These are phyloP conservation scores for Otatea glauca DNA, from an alignment of 176 grass and related monocot species.

Conservation along the genomic window DNA sequence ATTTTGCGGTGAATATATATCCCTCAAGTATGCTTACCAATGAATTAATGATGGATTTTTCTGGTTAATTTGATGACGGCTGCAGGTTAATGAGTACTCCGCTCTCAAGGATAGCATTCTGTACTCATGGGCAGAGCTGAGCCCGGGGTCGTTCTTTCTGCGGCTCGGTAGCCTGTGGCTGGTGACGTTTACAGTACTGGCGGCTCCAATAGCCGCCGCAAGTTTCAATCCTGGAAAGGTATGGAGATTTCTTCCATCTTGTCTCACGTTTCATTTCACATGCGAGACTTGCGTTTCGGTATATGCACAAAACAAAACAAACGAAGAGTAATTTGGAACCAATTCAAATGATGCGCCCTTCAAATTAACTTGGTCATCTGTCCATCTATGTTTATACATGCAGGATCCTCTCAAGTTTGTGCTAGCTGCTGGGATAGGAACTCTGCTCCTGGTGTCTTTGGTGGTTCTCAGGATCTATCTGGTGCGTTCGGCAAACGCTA, in stretches of 20 bases:
- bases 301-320: no score
- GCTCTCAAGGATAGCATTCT: conserved; percentile 75
- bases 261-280: not conserved
- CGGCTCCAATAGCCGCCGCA: conserved; percentile 81
- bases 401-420: conserved; percentile 90
- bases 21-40: no score
- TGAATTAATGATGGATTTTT: conserved; percentile 3
- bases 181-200: conserved; percentile 74
- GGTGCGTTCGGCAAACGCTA: conserved; percentile 28
- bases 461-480: conserved; percentile 90
- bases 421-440: conserved; percentile 88
- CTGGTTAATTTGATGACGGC: conserved; percentile 8
- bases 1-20: not conserved
- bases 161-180: conserved; percentile 77
- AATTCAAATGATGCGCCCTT: not conserved
- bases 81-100: conserved; percentile 93
- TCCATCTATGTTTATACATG: not conserved
- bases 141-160: conserved; percentile 70
- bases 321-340: no score
- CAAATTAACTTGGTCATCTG: not conserved
- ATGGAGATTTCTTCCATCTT: not conserved
- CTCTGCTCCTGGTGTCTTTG: conserved; percentile 73
- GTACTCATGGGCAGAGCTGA: conserved; percentile 93
- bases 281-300: not conserved
- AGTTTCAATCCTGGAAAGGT: conserved; percentile 89